Evolutionary conservation across 2,329 filamentous ascomycete genomes (phyloP), one percentile per base, ranked within the genome.

Genomic region (Zasmidium citrigriseum): DNA sequence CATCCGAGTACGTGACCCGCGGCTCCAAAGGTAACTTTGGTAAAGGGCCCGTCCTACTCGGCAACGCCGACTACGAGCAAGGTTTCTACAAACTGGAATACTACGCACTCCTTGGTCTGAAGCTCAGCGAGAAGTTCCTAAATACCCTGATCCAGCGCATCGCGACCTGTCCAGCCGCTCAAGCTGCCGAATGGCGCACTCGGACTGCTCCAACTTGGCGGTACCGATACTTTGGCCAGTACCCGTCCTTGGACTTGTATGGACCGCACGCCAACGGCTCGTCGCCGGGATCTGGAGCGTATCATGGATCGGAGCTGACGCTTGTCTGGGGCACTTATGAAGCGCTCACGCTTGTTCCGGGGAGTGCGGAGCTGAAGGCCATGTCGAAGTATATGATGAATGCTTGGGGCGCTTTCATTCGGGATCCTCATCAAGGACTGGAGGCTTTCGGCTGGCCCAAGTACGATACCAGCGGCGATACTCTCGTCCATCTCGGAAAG

Each of bases 371-470:
- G n/a, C 67, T 76, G 29, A 50, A 57, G 1, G 50, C 65, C 50
- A 69, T 73, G 3, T 68, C 66, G 45, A 60, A 68, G 52, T 58
- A 67, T 41, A 71, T 76, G 71, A 72, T 75, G 57, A 72, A 76
- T 41, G 68, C 67, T 24, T 73, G 71, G 62, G 41, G 72, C 14
- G 71, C 70, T 1, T 77, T 76, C 63, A 68, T 70, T 0, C 59
- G 65, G 29, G 70, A 76, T 57, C 70, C 72, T 0, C 54, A 46
- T 27, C 58, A 64, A 11, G 60, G 64, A 4, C 55, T 72, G 60
- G 62, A 59, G 18, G 51, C 62, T 27, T 25, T 66, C 34, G 73
- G 69, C 0, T 76, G 73, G 74, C 29, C 67, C 1, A 55, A 55
- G 18, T 75, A 73, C 54, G 29, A 60, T 20, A 14, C 27, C 27